Conservation (phyloP, 176 grass and related monocot genomes). For the Raddia guianensis region DNA sequence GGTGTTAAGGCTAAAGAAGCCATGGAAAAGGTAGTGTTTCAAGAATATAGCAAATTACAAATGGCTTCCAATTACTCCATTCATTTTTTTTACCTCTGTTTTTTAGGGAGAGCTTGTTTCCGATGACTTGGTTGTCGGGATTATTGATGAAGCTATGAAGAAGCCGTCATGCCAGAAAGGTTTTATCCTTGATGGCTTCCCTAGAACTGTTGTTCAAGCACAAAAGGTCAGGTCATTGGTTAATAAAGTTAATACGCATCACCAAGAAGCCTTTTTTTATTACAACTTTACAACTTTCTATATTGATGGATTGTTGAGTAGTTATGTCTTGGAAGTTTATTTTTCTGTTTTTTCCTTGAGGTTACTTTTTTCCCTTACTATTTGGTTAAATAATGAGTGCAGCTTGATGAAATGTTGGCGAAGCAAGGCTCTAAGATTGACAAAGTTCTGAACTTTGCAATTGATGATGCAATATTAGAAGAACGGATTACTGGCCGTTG, state of each 20-base stretch:
- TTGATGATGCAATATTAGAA: slow-evolving; percentile 88
- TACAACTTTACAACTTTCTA: background rate
- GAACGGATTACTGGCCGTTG: slow-evolving; percentile 97
- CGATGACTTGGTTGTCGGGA: slow-evolving; percentile 91
- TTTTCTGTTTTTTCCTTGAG: background rate
- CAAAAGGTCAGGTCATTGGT: slow-evolving; percentile 63
- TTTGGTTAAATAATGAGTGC: slow-evolving; percentile 12
- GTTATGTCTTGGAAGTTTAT: background rate
- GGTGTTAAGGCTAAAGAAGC: slow-evolving; percentile 95
- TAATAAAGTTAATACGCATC: background rate
- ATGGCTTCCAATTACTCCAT: slow-evolving; percentile 17
- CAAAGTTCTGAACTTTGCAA: slow-evolving; percentile 92
- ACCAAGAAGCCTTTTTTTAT: background rate
- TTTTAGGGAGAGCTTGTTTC: slow-evolving; percentile 93
- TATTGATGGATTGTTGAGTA: slow-evolving; percentile 6
- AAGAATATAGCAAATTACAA: background rate
- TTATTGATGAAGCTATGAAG: slow-evolving; percentile 98
- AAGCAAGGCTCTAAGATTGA: slow-evolving; percentile 80
- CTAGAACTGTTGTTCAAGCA: slow-evolving; percentile 87
- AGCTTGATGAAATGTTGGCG: slow-evolving; percentile 96
- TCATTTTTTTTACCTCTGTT: slow-evolving; percentile 31
- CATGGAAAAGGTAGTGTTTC: slow-evolving; percentile 78
- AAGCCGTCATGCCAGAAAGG: slow-evolving; percentile 97
- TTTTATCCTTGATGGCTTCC: slow-evolving; percentile 99
- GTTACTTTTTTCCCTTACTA: background rate